phyloP scores from a whole-genome alignment of 768 basidiomycete genomes.

The Termitomyces sp. region DNA sequence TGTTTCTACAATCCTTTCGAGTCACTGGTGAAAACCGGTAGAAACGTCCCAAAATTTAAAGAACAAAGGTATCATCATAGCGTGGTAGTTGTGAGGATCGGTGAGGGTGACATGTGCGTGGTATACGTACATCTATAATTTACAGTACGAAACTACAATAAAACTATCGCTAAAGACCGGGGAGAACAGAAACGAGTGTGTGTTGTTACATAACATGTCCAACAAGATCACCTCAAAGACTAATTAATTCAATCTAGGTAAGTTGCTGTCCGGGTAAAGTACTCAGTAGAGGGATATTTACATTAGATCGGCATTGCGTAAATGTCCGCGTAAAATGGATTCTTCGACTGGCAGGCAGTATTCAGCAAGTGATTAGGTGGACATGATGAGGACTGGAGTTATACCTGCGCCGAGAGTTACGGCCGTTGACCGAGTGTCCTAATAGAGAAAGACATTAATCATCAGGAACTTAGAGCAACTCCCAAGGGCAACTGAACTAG shows the following conservation, averaged over 20 bases:
- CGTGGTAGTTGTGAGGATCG: background rate
- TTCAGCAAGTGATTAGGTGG: background rate
- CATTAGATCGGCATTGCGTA: conserved; percentile 66
- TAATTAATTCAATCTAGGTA: conserved; percentile 4
- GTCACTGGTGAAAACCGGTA: background rate
- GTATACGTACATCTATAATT: background rate
- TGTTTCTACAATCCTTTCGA: background rate
- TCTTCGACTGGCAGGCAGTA: conserved; percentile 50
- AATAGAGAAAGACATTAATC: conserved; percentile 9
- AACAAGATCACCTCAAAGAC: background rate
- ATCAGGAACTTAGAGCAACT: background rate
- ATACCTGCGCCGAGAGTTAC: conserved; percentile 62
- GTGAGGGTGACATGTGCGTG: background rate
- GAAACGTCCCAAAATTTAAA: background rate
- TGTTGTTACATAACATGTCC: background rate
- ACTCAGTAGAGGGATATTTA: conserved; percentile 24
- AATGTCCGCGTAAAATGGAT: conserved; percentile 65
- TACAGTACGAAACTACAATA: background rate
- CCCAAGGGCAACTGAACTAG: conserved; percentile 2
- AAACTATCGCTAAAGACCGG: background rate
- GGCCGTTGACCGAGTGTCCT: conserved; percentile 76
- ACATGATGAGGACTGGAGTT: conserved; percentile 3
- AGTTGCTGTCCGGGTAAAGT: background rate
- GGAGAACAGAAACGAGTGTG: background rate
- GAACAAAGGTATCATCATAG: background rate